phyloP scores from a whole-genome alignment of 805 yeast genomes.

The Teunomyces aglyptinius region DNA sequence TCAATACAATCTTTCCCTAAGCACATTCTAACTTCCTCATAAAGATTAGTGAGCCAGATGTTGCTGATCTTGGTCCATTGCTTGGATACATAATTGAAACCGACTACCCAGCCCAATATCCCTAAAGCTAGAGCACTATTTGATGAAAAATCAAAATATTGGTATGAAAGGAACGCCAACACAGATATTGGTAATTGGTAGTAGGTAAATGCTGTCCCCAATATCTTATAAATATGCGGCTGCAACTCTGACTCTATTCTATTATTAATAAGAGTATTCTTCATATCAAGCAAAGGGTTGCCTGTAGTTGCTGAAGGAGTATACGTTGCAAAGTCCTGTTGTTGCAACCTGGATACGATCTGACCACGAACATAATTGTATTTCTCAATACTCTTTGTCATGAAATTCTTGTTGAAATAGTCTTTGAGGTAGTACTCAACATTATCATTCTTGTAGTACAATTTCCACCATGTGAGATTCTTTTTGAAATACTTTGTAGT shows the following conservation, averaged over 20 bases:
- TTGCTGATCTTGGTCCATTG: constrained; percentile 31
- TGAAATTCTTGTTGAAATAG: constrained; percentile 31
- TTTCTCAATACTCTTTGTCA: constrained; percentile 37
- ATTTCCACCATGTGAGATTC: constrained; percentile 40
- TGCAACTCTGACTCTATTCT: constrained; percentile 34
- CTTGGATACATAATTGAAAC: constrained; percentile 40
- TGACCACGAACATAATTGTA: constrained; percentile 40
- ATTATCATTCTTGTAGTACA: constrained; percentile 42
- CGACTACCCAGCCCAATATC: constrained; percentile 38
- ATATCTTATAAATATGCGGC: constrained; percentile 30
- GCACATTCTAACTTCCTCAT: constrained; percentile 36
- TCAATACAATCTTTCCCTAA: constrained; percentile 36
- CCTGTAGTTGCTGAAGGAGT: constrained; percentile 5
- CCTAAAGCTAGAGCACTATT: constrained; percentile 34
- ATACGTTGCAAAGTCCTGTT: constrained; percentile 22
- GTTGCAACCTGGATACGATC: constrained; percentile 28
- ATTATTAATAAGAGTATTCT: constrained; percentile 27
- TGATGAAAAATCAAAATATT: constrained; percentile 31
- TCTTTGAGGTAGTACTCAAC: constrained; percentile 44
- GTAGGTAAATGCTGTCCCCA: constrained; percentile 29
- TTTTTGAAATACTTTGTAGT: constrained; percentile 28
- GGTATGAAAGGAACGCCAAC: constrained; percentile 29
- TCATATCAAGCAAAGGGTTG: constrained; percentile 32
- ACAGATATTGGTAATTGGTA: constrained; percentile 39
- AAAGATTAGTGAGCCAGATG: constrained; percentile 28